These are phyloP conservation scores for Trichosporon ovoides DNA, from an alignment of 1,284 basidiomycete genomes.

Conservation along the genomic window DNA sequence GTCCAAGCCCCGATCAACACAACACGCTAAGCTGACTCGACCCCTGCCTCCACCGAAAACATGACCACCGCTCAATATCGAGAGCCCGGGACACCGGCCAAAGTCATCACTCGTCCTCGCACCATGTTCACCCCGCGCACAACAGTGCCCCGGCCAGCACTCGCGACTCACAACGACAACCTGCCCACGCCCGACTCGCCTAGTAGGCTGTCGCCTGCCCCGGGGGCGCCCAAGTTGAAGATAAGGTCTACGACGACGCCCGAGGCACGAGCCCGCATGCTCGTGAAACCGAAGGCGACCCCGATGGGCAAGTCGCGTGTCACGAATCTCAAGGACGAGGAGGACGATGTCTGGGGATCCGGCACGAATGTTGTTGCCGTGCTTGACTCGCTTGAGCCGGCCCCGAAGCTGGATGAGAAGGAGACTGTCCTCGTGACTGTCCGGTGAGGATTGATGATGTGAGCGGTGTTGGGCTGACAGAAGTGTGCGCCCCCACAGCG, in stretches of 20 bases:
- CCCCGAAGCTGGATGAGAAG: slow-evolving; percentile 22
- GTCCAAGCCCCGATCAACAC: not conserved
- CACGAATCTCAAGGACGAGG: slow-evolving; percentile 2
- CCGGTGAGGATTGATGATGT: slow-evolving; percentile 61
- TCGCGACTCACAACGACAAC: slow-evolving; percentile 15
- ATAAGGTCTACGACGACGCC: slow-evolving; percentile 42
- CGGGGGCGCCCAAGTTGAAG: slow-evolving; percentile 28
- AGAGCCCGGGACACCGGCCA: not conserved
- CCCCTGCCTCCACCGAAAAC: not conserved
- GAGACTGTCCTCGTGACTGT: slow-evolving; percentile 86
- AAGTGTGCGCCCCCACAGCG: slow-evolving; percentile 64
- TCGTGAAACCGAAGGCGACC: slow-evolving; percentile 23
- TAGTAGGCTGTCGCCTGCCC: slow-evolving; percentile 10
- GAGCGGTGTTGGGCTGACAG: not conserved
- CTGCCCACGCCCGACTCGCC: slow-evolving; percentile 13
- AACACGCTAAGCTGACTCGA: not conserved
- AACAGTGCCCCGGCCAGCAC: slow-evolving; percentile 6
- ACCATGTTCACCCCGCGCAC: slow-evolving; percentile 6
- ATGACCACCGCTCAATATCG: not conserved
- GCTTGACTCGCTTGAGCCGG: slow-evolving; percentile 16
- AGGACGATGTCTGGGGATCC: slow-evolving; percentile 8
- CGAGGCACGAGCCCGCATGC: slow-evolving; percentile 37
- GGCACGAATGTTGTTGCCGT: slow-evolving; percentile 13
- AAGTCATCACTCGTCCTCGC: not conserved
- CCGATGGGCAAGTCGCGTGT: slow-evolving; percentile 3